phyloP scores from a whole-genome alignment of 2,329 filamentous ascomycete species.

The Aureobasidium sp. region DNA sequence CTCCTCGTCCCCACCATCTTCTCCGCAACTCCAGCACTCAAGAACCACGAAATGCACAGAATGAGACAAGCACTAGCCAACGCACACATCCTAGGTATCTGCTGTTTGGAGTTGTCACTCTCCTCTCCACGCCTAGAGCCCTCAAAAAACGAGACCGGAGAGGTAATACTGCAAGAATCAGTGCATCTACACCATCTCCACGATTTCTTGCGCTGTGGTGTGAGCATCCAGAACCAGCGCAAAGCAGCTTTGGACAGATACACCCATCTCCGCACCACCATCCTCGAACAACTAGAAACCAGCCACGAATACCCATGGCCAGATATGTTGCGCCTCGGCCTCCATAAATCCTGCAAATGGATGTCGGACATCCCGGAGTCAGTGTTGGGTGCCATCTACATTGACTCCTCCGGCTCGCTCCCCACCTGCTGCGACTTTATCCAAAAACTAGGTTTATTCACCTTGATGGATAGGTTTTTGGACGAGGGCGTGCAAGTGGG shows the following conservation, averaged over 20 bases:
- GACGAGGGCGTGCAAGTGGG: constrained; percentile 44
- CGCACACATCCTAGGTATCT: constrained; percentile 68
- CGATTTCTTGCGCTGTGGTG: constrained; percentile 25
- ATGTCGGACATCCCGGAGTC: constrained; percentile 78
- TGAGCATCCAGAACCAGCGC: constrained; percentile 42
- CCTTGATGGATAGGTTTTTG: constrained; percentile 54
- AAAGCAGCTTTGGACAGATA: constrained; percentile 40
- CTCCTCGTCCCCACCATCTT: constrained; percentile 61
- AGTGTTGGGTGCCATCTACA: constrained; percentile 71
- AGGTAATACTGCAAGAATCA: constrained; percentile 7
- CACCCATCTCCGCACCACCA: constrained; percentile 36
- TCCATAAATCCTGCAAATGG: constrained; percentile 58
- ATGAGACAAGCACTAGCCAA: constrained; percentile 72
- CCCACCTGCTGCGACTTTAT: constrained; percentile 53
- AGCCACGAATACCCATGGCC: constrained; percentile 67
- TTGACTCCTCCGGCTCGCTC: constrained; percentile 62
- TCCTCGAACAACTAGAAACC: constrained; percentile 44
- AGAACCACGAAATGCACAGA: constrained; percentile 61
- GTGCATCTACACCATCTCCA: constrained; percentile 18
- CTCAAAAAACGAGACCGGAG: background rate
- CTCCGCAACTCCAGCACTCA: constrained; percentile 38
- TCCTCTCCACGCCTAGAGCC: constrained; percentile 24
- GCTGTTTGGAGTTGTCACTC: constrained; percentile 53
- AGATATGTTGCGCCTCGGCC: constrained; percentile 50
- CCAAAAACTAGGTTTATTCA: constrained; percentile 55